Base-by-base conservation (phyloP, 1,139 yeast genomes). In the Yamadazyma spencermartinsiae region DNA sequence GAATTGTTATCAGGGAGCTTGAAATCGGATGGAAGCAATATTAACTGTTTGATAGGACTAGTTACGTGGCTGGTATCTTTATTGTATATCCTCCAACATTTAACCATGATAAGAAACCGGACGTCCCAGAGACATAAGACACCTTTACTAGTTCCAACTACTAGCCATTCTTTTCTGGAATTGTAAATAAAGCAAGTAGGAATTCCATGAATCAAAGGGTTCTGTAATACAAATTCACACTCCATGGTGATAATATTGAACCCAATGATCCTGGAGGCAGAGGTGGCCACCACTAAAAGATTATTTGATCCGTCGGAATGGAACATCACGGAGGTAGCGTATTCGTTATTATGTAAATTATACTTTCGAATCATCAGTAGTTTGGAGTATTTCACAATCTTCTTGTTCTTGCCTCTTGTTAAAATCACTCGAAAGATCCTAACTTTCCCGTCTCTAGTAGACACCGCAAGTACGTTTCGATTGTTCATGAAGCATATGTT, bases 101-200 rank as follows among this genome's bases (percentile, higher is more conserved):
- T 81, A 20, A 86, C 65, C 34, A 76, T 62, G 0, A 84, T 49
- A 28, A 70, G 71, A 55, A 88, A 87, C 39, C 96, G 66, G 31
- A 86, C 50, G 58, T 90, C 97, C 95, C 96, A 89, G 15, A 92
- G 59, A 44, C 80, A 80, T 23, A 92, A 56, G 1, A 82, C 63
- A 1, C 98, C 98, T 33, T 73, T 74, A 1, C 76, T 66, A 0
- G 97, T 86, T 0, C 96, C 97, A 2, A 84, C 56, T 4, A 88
- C 57, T 3, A 86, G 51, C 90, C 96, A 87, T 6, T 58, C 50
- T 64, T 68, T 60, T 4, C 57, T 46, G 0, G 61, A 60, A 42
- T 82, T 86, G n/a, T 84, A 60, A 1, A 78, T 71, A 49, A 88
- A 76, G 16, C 82, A 62, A 0, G 80, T 75, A 0, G 83, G 74